A percentile compares a stretch with the other conserved stretches of the same genome.
Conservation (phyloP, 2,329 filamentous ascomycete genomes). For the Colletotrichum tropicicola region DNA sequence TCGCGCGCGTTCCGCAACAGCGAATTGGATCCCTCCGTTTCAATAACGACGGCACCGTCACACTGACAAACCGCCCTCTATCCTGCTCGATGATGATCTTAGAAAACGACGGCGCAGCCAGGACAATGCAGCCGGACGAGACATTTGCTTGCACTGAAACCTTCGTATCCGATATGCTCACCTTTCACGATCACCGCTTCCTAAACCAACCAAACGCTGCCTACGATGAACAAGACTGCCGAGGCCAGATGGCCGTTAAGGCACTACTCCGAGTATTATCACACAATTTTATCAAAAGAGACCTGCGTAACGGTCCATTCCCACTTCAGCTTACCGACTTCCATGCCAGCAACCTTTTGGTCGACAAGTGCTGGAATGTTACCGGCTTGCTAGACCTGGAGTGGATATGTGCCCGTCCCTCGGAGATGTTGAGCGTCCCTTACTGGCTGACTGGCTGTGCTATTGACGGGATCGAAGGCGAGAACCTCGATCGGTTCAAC, state of each 20-base stretch:
- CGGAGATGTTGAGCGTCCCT: slow-evolving; percentile 40
- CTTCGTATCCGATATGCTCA: slow-evolving; percentile 36
- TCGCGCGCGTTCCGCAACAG: slow-evolving; percentile 1
- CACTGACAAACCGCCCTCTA: slow-evolving; percentile 35
- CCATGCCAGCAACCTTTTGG: slow-evolving; percentile 44
- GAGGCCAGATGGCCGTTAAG: slow-evolving; percentile 37
- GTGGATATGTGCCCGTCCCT: slow-evolving; percentile 42
- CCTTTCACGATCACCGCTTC: slow-evolving; percentile 37
- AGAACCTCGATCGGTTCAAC: slow-evolving; percentile 6
- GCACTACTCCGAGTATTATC: slow-evolving; percentile 36
- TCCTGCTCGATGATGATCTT: slow-evolving; percentile 33
- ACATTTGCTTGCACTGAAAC: slow-evolving; percentile 41
- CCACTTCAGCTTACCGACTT: slow-evolving; percentile 41
- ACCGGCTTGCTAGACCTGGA: slow-evolving; percentile 44
- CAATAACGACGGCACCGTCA: slow-evolving; percentile 40
- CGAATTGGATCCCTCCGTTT: slow-evolving; percentile 26
- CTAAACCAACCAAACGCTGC: slow-evolving; percentile 36
- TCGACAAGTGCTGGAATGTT: slow-evolving; percentile 46
- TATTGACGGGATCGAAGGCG: slow-evolving; percentile 32
- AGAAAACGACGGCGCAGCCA: slow-evolving; percentile 42
- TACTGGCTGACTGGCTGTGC: slow-evolving; percentile 41
- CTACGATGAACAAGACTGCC: slow-evolving; percentile 36
- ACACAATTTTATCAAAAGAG: slow-evolving; percentile 36
- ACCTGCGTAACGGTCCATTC: slow-evolving; percentile 38
- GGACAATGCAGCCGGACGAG: slow-evolving; percentile 38